A percentile compares a stretch with the other conserved stretches of the same genome.
Conservation (phyloP, 331 rosid genomes). For the Ulmus americana region DNA sequence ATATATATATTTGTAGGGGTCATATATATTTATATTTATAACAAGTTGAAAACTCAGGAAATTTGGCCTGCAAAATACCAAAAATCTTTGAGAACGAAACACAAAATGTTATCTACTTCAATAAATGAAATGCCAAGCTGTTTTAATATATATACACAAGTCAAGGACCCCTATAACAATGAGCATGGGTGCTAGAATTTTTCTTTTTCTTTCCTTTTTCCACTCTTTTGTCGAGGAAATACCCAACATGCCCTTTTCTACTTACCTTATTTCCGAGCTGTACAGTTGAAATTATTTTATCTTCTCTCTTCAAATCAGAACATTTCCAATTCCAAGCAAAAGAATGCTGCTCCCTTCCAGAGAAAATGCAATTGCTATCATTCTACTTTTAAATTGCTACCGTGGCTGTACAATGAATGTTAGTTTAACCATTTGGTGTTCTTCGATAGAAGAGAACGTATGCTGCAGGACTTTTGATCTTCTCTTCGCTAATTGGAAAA, state of each 20-base stretch:
- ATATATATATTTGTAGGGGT: no score
- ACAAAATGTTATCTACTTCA: no score
- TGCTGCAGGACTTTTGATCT: slow-evolving; percentile 61
- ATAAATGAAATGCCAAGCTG: no score
- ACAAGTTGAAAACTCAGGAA: no score
- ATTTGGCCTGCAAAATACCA: no score
- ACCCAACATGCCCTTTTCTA: not conserved
- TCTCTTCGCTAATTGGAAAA: slow-evolving; percentile 32
- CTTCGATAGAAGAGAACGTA: slow-evolving; percentile 81
- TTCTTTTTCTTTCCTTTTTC: no score
- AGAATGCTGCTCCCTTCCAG: not conserved
- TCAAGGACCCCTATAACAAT: no score
- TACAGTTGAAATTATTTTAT: slow-evolving; percentile 8
- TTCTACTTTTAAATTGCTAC: slow-evolving; percentile 14
- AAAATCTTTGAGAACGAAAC: no score
- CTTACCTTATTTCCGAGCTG: not conserved
- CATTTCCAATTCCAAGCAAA: slow-evolving; percentile 8
- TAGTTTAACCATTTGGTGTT: slow-evolving; percentile 33
- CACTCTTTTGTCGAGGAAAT: no score
- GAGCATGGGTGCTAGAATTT: no score
- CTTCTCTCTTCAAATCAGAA: slow-evolving; percentile 6
- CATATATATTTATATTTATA: no score
- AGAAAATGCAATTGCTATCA: not conserved
- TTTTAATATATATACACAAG: no score
- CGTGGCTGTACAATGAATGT: slow-evolving; percentile 17